Conservation (phyloP, 202 grass and related monocot species). For the Dendrocalamus latiflorus region DNA sequence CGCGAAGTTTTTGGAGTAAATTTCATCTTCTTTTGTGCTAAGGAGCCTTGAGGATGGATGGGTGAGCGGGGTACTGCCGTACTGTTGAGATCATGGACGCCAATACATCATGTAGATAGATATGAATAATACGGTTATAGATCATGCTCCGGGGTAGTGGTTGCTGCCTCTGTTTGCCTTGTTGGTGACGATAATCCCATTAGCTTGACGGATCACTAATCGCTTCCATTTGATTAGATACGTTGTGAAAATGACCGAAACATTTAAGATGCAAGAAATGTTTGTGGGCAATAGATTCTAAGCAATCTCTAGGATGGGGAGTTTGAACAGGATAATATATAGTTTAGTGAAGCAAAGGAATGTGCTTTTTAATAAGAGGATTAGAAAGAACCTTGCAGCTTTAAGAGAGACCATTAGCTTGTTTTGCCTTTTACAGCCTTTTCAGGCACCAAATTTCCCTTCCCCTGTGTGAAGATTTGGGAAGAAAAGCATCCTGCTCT, state of each 20-base stretch:
- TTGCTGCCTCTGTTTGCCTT: neutral
- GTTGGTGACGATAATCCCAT: neutral
- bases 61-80: neutral
- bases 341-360: neutral
- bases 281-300: neutral
- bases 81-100: neutral
- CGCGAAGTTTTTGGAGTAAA: too few species aligned
- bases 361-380: neutral
- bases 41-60: neutral
- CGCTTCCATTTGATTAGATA: neutral
- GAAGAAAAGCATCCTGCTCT: neutral
- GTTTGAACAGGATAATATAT: neutral
- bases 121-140: neutral
- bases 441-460: too few species aligned
- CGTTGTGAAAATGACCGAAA: neutral
- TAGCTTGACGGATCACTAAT: neutral
- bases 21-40: too few species aligned
- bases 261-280: neutral
- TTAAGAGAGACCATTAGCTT: neutral
- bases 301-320: neutral
- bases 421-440: neutral
- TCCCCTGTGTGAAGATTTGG: neutral
- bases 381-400: neutral
- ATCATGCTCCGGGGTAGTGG: neutral
- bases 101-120: neutral